phyloP scores from a whole-genome alignment of 2,329 filamentous ascomycete genomes.

The Sarocladium brachiariae region DNA sequence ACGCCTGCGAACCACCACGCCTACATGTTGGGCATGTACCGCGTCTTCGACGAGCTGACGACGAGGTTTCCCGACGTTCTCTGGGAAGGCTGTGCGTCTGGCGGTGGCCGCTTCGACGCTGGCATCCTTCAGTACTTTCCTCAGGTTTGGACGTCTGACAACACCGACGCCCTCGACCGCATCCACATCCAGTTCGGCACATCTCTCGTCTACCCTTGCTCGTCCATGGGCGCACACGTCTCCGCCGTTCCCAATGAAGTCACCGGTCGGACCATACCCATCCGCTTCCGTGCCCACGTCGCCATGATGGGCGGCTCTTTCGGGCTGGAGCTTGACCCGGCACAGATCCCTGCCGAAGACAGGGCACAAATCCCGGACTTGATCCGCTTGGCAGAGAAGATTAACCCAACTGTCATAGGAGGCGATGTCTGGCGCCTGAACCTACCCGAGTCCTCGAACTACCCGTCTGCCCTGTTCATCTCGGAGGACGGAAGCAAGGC shows the following conservation, averaged over 20 bases:
- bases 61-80: slow-evolving; percentile 53
- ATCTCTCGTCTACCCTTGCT: slow-evolving; percentile 54
- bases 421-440: slow-evolving; percentile 55
- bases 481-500: slow-evolving; percentile 41
- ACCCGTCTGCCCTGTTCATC: slow-evolving; percentile 55
- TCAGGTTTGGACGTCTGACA: slow-evolving; percentile 59
- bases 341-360: slow-evolving; percentile 43
- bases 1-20: slow-evolving; percentile 46
- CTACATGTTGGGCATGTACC: slow-evolving; percentile 59
- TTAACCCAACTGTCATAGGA: slow-evolving; percentile 52
- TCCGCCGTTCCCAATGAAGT: slow-evolving; percentile 53
- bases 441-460: slow-evolving; percentile 52
- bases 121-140: slow-evolving; percentile 59
- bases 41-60: slow-evolving; percentile 53
- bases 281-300: slow-evolving; percentile 56
- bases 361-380: slow-evolving; percentile 44
- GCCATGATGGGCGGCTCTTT: slow-evolving; percentile 65
- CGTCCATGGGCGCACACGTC: slow-evolving; percentile 59
- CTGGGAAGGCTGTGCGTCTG: slow-evolving; percentile 61
- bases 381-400: slow-evolving; percentile 44
- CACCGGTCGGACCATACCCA: slow-evolving; percentile 46
- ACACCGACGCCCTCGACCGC: slow-evolving; percentile 56
- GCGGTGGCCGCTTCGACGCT: slow-evolving; percentile 57
- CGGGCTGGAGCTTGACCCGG: slow-evolving; percentile 56
- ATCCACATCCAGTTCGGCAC: slow-evolving; percentile 59